Evolutionary conservation across 495 filamentous ascomycete genomes (phyloP).

Genomic region (Penicillium coprophilum): DNA sequence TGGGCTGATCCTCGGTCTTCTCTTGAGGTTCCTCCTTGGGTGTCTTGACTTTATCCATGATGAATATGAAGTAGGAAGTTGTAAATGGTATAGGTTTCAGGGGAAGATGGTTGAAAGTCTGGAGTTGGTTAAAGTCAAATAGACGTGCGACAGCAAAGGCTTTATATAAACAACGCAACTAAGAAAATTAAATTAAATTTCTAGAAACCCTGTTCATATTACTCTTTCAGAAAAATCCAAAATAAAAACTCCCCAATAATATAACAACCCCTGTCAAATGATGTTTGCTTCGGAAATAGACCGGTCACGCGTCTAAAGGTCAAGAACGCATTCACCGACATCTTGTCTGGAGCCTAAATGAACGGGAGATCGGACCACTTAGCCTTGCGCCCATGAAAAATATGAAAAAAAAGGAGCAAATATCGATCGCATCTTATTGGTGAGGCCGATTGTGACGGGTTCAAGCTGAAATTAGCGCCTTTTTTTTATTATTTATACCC

Average conservation of each 20-base stretch:
- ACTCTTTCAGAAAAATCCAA: background rate
- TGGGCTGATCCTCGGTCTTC: slow-evolving; percentile 8
- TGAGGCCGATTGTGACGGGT: background rate
- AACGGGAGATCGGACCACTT: slow-evolving; percentile 15
- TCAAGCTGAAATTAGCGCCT: background rate
- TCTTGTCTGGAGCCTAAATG: slow-evolving; percentile 21
- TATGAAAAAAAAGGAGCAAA: background rate
- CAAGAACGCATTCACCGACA: slow-evolving; percentile 25
- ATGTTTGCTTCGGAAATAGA: slow-evolving; percentile 24
- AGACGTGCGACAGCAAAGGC: slow-evolving; percentile 3
- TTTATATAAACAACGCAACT: slow-evolving; percentile 14
- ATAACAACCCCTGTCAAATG: slow-evolving; percentile 10
- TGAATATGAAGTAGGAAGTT: background rate
- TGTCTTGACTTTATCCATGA: slow-evolving; percentile 11
- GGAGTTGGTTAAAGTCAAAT: background rate
- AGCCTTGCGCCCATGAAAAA: slow-evolving; percentile 6
- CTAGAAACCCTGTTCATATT: slow-evolving; percentile 4
- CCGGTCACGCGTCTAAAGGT: slow-evolving; percentile 20
- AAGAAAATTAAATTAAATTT: slow-evolving; percentile 6
- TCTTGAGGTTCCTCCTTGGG: slow-evolving; percentile 1
- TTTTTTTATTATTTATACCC: background rate
- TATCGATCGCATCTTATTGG: slow-evolving; percentile 13
- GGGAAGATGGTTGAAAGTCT: background rate
- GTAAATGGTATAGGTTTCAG: background rate
- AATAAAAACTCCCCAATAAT: background rate